Evolutionary conservation across 192 early-diverging fungal species (phyloP), one percentile per base, ranked within the genome.

Genomic region (Podila minutissima): DNA sequence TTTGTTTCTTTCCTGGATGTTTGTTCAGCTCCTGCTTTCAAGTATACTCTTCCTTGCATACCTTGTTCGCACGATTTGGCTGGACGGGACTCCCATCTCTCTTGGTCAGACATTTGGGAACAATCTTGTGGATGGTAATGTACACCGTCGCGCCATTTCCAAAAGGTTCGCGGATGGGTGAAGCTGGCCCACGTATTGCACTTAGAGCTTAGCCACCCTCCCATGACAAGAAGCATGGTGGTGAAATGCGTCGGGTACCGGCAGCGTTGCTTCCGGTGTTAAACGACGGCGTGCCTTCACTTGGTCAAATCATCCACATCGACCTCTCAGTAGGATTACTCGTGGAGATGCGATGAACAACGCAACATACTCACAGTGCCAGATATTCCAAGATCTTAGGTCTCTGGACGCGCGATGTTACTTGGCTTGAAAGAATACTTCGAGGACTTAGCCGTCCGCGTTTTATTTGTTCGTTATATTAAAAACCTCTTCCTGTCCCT

Each of bases 31-130:
- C n/a, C n/a, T n/a, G n/a, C n/a, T n/a, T n/a, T n/a, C n/a, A n/a
- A n/a, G n/a, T n/a, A n/a, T n/a, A n/a, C 26, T 66, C 60, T 69
- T 28, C 69, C 49, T 62, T 62, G 46, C 69, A 62, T 51, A 22
- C 28, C 60, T 37, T 57, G 7, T 53, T 62, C 50, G 22, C 35
- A 65, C 26, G 58, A 73, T 73, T 72, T 73, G 71, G 60, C 71
- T 73, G 71, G 71, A 73, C 71, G 46, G 71, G 64, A 73, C 71
- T 66, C 71, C 58, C 64, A 73, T 73, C 71, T 73, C 64, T 73
- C 71, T 49, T 73, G 71, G 71, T 73, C 71, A 73, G 64, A 73
- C 71, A 66, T 73, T 73, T 73, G 71, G 71, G 71, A 73, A 65
- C 71, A 73, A 60, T 73, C 71, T 24, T 66, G 71, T 73, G 71